A percentile compares a stretch with the other conserved stretches of the same genome.
phyloP scores from a whole-genome alignment of 768 basidiomycete genomes.

The Tubosaeta sp. region DNA sequence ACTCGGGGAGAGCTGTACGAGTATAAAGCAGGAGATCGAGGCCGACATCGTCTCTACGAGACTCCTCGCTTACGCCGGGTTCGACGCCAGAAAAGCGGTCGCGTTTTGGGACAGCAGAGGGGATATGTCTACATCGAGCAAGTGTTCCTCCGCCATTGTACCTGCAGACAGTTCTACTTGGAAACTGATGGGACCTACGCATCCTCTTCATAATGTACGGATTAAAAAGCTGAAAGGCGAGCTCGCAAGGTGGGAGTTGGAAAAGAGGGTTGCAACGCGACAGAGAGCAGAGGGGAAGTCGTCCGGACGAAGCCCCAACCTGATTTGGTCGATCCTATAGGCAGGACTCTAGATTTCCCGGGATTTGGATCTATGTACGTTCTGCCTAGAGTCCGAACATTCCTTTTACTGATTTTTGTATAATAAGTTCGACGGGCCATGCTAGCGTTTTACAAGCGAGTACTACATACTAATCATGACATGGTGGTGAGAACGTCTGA shows the following conservation, averaged over 20 bases:
- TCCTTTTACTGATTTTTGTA: background rate
- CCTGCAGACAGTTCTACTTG: slow-evolving; percentile 13
- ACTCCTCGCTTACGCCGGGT: slow-evolving; percentile 89
- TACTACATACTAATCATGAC: slow-evolving; percentile 1
- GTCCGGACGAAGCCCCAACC: slow-evolving; percentile 10
- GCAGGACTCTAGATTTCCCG: background rate
- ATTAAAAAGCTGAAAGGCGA: slow-evolving; percentile 39
- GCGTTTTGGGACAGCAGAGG: slow-evolving; percentile 74
- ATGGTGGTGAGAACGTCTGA: background rate
- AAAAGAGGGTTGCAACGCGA: slow-evolving; percentile 25
- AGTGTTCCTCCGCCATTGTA: slow-evolving; percentile 20
- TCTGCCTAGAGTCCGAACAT: background rate
- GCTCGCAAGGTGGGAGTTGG: slow-evolving; percentile 43
- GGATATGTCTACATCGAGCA: slow-evolving; percentile 18
- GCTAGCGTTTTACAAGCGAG: background rate
- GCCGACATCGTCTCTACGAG: slow-evolving; percentile 87
- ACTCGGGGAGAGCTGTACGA: slow-evolving; percentile 72
- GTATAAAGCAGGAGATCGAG: slow-evolving; percentile 82
- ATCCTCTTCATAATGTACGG: slow-evolving; percentile 44
- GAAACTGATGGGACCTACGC: slow-evolving; percentile 36
- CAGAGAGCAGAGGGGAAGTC: slow-evolving; percentile 20
- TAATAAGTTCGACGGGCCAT: no score
- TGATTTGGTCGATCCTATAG: slow-evolving; percentile 12
- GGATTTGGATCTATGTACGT: slow-evolving; percentile 1
- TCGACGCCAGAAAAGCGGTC: slow-evolving; percentile 79